Base-by-base conservation (phyloP, 2,329 filamentous ascomycete genomes). In the Xylaria sp. region DNA sequence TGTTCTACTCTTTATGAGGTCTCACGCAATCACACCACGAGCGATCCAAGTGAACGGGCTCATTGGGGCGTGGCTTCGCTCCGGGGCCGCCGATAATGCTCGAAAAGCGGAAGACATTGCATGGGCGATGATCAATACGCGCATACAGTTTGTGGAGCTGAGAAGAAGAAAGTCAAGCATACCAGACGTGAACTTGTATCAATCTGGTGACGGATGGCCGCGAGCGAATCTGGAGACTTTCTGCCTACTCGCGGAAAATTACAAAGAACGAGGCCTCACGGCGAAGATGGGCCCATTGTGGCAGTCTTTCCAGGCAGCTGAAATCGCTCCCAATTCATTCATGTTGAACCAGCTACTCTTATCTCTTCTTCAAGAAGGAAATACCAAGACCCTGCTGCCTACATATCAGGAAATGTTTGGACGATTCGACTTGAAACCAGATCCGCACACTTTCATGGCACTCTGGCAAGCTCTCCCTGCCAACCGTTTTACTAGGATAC, bases 11-110 rank as follows among this genome's bases (percentile, higher is more conserved):
- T 82, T 93, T 65, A 94, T 96, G 90, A 86, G 88, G 68, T 80
- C 84, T 54, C 86, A 85, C 68, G 87, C 87, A 1, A 84, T 93
- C 33, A 80, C 81, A 59, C 87, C 91, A 2, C 87, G 90, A 40
- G 80, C 90, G 1, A 88, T 90, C 53, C 91, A 96, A 67, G 81
- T 95, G 58, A 96, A 97, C 71, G 90, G 91, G 7, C 81, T 97
- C 19, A 86, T 97, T 55, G 90, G 88, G 8, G 91, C 90, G 1
- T 93, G 90, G 84, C 80, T 95, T 53, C 85, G 92, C 47, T 83
- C 86, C 5, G 85, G 85, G 21, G 84, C 78, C 6, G 78, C 79
- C 1, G 77, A 78, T 21, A 79, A 87, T 55, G 76, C 85, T 54
- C 77, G 83, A 51, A 85, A 84, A 69, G 91, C 90, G 2, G 90